Percentiles rank a stretch among this genome's conserved stretches.
Evolutionary conservation across 306 rosid genomes (phyloP).

Genomic region (Fagus crenata): DNA sequence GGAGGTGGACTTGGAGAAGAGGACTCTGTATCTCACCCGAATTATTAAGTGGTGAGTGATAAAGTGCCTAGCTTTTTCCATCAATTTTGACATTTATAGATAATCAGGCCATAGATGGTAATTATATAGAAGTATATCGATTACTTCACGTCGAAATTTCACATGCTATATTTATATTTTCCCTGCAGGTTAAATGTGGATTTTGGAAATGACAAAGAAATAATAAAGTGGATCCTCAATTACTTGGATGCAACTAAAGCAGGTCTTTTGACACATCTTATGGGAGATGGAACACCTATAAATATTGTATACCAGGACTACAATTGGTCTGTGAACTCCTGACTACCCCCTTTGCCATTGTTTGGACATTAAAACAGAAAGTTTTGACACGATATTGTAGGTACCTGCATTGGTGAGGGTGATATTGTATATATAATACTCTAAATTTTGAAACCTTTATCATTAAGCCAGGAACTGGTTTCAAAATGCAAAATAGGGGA

Average conservation of each 20-base stretch:
- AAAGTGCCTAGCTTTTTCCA: not conserved
- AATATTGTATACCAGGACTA: conserved; percentile 58
- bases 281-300: conserved; percentile 71
- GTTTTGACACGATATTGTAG: not conserved
- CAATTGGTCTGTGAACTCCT: conserved; percentile 75
- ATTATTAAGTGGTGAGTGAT: conserved; percentile 70
- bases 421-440: conserved; percentile 24
- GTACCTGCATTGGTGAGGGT: conserved; percentile 21
- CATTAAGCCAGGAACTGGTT: not conserved
- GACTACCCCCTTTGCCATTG: conserved; percentile 9
- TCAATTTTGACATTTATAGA: not conserved
- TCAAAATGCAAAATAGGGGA: not conserved
- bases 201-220: conserved; percentile 72
- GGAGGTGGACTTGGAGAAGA: conserved; percentile 84
- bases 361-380: not conserved
- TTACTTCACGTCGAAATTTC: not conserved
- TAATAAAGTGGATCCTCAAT: conserved; percentile 66
- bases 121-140: not conserved
- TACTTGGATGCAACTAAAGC: conserved; percentile 79
- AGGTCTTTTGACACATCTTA: conserved; percentile 84
- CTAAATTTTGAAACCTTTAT: not conserved
- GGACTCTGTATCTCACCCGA: conserved; percentile 63
- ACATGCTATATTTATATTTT: not conserved
- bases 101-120: not conserved
- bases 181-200: conserved; percentile 71